Conservation (phyloP, 2,329 filamentous ascomycete species). For the Neofusicoccum sp. region DNA sequence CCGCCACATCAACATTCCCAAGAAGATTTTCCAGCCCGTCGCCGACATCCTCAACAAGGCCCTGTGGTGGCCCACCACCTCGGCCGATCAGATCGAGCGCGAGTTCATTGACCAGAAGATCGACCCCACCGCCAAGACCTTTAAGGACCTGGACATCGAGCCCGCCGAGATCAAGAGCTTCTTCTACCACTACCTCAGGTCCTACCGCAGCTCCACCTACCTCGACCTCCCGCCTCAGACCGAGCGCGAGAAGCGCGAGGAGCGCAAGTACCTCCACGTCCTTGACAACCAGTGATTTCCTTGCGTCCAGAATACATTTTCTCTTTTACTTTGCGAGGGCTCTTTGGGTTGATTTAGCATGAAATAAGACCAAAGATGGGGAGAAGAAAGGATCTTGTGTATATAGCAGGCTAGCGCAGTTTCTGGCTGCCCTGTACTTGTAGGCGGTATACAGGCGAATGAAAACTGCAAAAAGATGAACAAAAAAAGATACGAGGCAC, state of each 20-base stretch:
- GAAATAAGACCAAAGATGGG: not conserved
- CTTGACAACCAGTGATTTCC: conserved; percentile 38
- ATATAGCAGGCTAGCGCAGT: conserved; percentile 6
- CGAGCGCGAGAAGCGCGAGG: conserved; percentile 89
- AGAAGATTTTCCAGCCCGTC: conserved; percentile 71
- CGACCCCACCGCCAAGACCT: conserved; percentile 88
- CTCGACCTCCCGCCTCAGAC: conserved; percentile 94
- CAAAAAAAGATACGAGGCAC: not conserved
- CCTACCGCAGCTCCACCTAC: conserved; percentile 81
- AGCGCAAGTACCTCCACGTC: conserved; percentile 96
- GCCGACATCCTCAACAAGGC: conserved; percentile 73
- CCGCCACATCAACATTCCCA: conserved; percentile 88
- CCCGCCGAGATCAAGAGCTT: conserved; percentile 81
- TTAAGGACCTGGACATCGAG: conserved; percentile 88
- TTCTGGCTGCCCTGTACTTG: conserved; percentile 10
- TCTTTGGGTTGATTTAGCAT: not conserved
- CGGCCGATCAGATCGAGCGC: conserved; percentile 81
- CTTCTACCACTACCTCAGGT: conserved; percentile 94
- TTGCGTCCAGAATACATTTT: not conserved
- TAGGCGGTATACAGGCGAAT: conserved; percentile 2
- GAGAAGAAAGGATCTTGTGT: not conserved
- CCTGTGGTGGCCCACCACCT: conserved; percentile 86
- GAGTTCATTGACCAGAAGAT: conserved; percentile 93
- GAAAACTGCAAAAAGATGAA: not conserved
- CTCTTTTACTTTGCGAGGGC: not conserved